Evolutionary conservation across 1,139 yeast species (phyloP), one percentile per base, ranked within the genome.

Genomic region (Oligophagozyma castellii): DNA sequence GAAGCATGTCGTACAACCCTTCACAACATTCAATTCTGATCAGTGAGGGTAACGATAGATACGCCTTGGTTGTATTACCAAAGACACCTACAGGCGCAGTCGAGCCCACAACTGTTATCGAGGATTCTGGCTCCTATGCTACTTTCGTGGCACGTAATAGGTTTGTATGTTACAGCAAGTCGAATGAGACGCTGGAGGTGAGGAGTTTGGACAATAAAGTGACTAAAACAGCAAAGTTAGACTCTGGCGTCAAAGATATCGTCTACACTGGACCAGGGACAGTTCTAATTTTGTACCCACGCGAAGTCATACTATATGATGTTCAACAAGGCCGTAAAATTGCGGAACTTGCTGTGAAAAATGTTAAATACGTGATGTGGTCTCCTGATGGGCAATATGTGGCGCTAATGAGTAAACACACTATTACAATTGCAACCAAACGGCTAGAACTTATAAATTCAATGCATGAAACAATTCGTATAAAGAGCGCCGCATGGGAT

Each of bases 401-500:
- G 42, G 98, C 98, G 2, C 63, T 92, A 35, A 66, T 86, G 53
- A 75, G 94, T 16, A 92, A 89, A 53, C 99, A 92, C 58, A 79
- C 93, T 16, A 80, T 92, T 43, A 79, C 94, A 6, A 74, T 89
- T 46, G 93, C 83, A 19, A 77, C 73, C 46, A 78, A 72, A 53
- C 75, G 73, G 40, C 67, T 89, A 46, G 84, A 83, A 51, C 61
- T 75, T 38, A 65, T 84, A 24, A 76, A 89, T 30, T 75, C 93
- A 4, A 68, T 86, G 70, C 96, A 86, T 53, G 99, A 92, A 60
- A 89, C 98, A 4, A 89, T 92, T 43, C 70, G 98, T 56, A 83
- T 92, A 48, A 92, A 92, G 63, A 77, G 93, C 60, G 96, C 95
- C 28, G 84, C 94, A 8, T 92, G 96, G 96, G 98, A 89, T 54